Evolutionary conservation across 78 protist species (phyloP).

Genomic region (Chrysochromulina tobinii): DNA sequence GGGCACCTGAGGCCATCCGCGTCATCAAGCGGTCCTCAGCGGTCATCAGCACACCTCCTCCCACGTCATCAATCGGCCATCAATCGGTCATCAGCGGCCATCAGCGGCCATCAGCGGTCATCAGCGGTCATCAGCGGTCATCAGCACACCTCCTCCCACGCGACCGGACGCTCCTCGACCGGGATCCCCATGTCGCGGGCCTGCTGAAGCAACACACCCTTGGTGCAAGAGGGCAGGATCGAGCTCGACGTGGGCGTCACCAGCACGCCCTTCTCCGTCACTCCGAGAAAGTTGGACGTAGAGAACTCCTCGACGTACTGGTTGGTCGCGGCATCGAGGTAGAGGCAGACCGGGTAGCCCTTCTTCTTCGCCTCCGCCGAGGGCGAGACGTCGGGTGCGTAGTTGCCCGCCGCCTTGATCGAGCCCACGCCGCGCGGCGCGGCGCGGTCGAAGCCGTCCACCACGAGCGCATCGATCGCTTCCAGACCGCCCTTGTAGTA

Average conservation of each 20-base stretch:
- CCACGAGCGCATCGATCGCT: constrained; percentile 12
- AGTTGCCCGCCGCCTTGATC: constrained; percentile 39
- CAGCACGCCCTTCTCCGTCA: constrained; percentile 10
- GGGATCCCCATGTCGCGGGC: neutral
- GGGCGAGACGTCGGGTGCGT: constrained; percentile 34
- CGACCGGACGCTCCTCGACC: neutral
- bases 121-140: too few relatives aligned
- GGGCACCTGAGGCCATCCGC: too few relatives aligned
- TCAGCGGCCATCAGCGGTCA: too few relatives aligned
- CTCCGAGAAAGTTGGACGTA: constrained; percentile 35
- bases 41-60: too few relatives aligned
- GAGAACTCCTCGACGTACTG: constrained; percentile 14
- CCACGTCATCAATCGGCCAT: too few relatives aligned
- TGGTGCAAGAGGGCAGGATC: constrained; percentile 39
- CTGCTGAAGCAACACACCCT: neutral
- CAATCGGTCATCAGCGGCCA: too few relatives aligned
- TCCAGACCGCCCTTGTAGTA: constrained; percentile 41
- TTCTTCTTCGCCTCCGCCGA: neutral
- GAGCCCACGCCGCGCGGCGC: constrained; percentile 41
- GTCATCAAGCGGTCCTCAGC: too few relatives aligned
- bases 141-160: too few relatives aligned
- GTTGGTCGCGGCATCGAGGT: constrained; percentile 17
- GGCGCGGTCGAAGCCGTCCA: constrained; percentile 32
- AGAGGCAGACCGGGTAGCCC: constrained; percentile 39
- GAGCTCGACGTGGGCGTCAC: constrained; percentile 31